Evolutionary conservation across 176 grass and related monocot species (phyloP).

Genomic region (Hyparrhenia diplandra): DNA sequence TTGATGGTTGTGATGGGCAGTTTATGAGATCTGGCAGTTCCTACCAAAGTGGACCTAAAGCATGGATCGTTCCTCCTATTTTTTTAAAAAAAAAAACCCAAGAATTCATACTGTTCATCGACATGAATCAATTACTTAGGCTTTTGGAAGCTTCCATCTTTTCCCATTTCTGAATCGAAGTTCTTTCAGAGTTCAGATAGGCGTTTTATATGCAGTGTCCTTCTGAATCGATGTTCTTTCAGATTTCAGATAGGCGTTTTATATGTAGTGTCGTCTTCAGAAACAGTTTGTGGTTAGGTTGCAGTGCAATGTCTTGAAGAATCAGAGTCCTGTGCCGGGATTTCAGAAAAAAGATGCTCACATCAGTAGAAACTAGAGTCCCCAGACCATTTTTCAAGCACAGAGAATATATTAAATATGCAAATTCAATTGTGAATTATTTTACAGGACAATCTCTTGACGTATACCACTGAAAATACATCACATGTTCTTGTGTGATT

Average conservation of each 20-base stretch:
- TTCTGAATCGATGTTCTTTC: neutral
- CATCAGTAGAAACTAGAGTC: neutral
- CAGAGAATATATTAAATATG: neutral
- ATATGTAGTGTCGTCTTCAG: neutral
- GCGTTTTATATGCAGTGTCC: neutral
- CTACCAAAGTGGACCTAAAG: neutral
- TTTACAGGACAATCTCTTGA: neutral
- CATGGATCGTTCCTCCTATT: neutral
- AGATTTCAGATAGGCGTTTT: neutral
- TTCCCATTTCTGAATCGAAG: neutral
- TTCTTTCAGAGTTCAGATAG: neutral
- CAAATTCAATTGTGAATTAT: neutral
- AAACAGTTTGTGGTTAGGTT: neutral
- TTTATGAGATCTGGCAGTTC: neutral
- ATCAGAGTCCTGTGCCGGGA: neutral
- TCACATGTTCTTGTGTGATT: neutral
- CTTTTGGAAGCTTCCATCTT: neutral
- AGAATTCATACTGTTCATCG: neutral
- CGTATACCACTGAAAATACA: neutral
- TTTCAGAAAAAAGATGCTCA: neutral
- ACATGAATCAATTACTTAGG: neutral
- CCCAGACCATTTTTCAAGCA: neutral
- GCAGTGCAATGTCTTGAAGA: neutral
- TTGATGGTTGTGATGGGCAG: neutral
- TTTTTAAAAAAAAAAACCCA: neutral